Conservation (phyloP, 2,329 filamentous ascomycete genomes). For the Colletotrichum viniferum region DNA sequence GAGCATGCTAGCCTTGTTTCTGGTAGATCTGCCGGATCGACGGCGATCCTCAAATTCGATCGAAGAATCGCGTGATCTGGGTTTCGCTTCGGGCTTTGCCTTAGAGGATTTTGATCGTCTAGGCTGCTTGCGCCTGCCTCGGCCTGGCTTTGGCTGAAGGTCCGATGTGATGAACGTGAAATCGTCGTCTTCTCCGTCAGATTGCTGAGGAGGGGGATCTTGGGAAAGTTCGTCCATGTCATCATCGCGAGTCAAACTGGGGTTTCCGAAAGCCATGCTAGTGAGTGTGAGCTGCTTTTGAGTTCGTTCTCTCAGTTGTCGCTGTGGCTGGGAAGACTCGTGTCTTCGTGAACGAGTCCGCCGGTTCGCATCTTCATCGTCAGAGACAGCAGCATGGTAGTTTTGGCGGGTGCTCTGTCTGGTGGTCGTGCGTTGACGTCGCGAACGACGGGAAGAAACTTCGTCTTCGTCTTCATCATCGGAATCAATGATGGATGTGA, state of each 20-base stretch:
- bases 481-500: neutral
- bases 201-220: slow-evolving; percentile 27
- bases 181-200: slow-evolving; percentile 37
- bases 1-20: slow-evolving; percentile 46
- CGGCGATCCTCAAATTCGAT: slow-evolving; percentile 59
- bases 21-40: slow-evolving; percentile 52
- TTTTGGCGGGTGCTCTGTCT: neutral
- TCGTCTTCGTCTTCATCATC: slow-evolving; percentile 4
- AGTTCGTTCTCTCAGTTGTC: slow-evolving; percentile 23
- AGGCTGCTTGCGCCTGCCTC: slow-evolving; percentile 17
- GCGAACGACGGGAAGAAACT: neutral
- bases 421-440: neutral
- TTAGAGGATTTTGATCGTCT: slow-evolving; percentile 23
- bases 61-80: slow-evolving; percentile 40
- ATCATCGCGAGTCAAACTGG: slow-evolving; percentile 2
- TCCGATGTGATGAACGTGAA: slow-evolving; percentile 43
- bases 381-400: neutral
- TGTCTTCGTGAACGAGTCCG: neutral
- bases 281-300: slow-evolving; percentile 28
- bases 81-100: slow-evolving; percentile 2
- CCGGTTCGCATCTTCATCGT: neutral
- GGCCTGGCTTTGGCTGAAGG: slow-evolving; percentile 23
- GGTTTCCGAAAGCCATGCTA: slow-evolving; percentile 28
- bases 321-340: neutral
- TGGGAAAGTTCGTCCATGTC: slow-evolving; percentile 35